These are phyloP conservation scores for Leishmania major DNA, from an alignment of 208 protist genomes.

Conservation along the genomic window DNA sequence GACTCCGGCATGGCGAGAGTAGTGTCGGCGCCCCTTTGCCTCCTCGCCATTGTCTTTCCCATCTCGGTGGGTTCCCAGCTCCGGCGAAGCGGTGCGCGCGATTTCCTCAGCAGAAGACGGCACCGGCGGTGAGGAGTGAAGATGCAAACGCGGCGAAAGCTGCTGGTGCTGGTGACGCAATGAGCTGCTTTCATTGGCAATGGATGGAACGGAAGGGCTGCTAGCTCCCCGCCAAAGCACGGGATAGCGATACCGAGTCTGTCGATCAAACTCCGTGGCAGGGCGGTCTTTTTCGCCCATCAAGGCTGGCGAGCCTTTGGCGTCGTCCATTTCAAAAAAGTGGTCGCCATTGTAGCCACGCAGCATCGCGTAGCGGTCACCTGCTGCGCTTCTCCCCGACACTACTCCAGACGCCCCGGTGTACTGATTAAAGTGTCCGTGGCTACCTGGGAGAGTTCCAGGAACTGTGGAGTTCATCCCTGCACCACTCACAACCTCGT, in stretches of 20 bases:
- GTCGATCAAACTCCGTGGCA: conserved; percentile 15
- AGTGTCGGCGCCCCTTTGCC: conserved; percentile 14
- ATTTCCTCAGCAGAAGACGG: not conserved
- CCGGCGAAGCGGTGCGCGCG: not conserved
- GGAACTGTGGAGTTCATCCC: not conserved
- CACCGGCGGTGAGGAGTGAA: not conserved
- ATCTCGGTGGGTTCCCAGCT: conserved; percentile 1
- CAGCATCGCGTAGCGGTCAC: not conserved
- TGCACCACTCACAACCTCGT: not conserved
- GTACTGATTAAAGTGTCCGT: conserved; percentile 18
- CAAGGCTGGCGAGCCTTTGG: conserved; percentile 7
- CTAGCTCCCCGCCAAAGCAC: not conserved
- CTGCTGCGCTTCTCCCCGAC: not conserved
- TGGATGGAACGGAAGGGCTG: conserved; percentile 1
- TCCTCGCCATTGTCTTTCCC: conserved; percentile 11
- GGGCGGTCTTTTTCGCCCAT: not conserved
- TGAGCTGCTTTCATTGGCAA: not conserved
- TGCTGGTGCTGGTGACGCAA: conserved; percentile 5
- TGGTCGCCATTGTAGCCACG: conserved; percentile 3
- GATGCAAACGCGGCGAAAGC: conserved; percentile 11
- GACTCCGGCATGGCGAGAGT: conserved; percentile 10
- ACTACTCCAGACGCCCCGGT: not conserved
- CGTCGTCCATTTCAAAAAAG: conserved; percentile 17
- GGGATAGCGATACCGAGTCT: conserved; percentile 6
- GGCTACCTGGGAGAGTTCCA: conserved; percentile 16